Percentiles rank a stretch among this genome's conserved stretches.
phyloP scores from a whole-genome alignment of 805 yeast species.

The Maudiozyma barnettii region DNA sequence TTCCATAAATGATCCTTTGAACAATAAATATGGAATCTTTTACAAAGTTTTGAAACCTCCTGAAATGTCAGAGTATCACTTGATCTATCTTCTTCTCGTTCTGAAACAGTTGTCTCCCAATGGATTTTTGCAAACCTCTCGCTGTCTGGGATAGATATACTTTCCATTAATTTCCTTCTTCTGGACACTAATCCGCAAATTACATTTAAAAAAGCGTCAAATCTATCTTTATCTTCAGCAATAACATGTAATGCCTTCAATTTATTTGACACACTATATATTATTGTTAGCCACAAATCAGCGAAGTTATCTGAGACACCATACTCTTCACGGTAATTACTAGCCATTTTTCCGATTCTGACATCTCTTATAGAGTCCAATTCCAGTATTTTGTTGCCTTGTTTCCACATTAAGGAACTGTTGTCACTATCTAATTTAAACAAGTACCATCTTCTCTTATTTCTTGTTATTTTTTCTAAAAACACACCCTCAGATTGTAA shows the following conservation, averaged over 20 bases:
- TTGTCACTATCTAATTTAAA: conserved; percentile 17
- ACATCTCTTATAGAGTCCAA: conserved; percentile 28
- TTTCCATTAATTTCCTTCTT: conserved; percentile 52
- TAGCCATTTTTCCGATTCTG: conserved; percentile 56
- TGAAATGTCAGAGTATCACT: conserved; percentile 45
- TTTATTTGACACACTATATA: conserved; percentile 56
- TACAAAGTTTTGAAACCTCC: conserved; percentile 58
- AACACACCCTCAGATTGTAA: conserved; percentile 15
- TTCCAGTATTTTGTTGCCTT: conserved; percentile 20
- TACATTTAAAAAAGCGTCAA: conserved; percentile 46
- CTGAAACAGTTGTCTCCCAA: conserved; percentile 44
- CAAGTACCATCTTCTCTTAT: conserved; percentile 16
- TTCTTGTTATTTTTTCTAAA: conserved; percentile 24
- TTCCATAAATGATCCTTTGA: conserved; percentile 40
- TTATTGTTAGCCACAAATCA: conserved; percentile 69
- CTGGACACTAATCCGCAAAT: conserved; percentile 45
- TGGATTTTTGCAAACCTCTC: conserved; percentile 54
- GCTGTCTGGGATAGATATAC: conserved; percentile 50
- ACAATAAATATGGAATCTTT: conserved; percentile 63
- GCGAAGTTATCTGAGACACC: conserved; percentile 58
- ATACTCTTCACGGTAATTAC: conserved; percentile 78
- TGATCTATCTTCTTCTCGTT: conserved; percentile 26
- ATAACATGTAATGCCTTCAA: conserved; percentile 73
- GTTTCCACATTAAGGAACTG: conserved; percentile 23
- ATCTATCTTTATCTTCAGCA: conserved; percentile 44